Evolutionary conservation across 495 filamentous ascomycete species (phyloP).

Genomic region (Hypoxylon fragiforme): DNA sequence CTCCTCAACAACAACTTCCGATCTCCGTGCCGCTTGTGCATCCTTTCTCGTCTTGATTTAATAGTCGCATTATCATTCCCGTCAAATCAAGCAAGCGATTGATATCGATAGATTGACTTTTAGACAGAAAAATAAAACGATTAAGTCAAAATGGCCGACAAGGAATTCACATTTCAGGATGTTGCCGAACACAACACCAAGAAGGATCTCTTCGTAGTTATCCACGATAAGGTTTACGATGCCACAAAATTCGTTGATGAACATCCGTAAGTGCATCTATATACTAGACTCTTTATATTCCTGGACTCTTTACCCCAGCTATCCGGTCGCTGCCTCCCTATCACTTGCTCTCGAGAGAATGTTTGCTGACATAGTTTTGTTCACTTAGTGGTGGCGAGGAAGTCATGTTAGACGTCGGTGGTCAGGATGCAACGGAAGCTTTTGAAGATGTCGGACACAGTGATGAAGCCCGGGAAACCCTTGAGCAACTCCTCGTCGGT

Average conservation of each 20-base stretch:
- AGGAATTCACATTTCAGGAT: constrained; percentile 82
- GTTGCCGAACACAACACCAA: constrained; percentile 87
- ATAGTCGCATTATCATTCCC: not conserved
- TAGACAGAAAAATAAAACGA: constrained; percentile 6
- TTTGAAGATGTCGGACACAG: constrained; percentile 99
- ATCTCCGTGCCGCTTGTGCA: constrained; percentile 8
- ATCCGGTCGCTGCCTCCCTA: not conserved
- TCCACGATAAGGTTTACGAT: constrained; percentile 98
- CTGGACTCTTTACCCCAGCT: not conserved
- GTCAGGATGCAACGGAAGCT: constrained; percentile 95
- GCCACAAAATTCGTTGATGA: constrained; percentile 88
- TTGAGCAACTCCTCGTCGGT: constrained; percentile 77
- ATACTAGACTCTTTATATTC: not conserved
- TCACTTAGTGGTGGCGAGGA: constrained; percentile 88
- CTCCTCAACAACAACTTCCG: constrained; percentile 10
- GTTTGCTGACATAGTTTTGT: constrained; percentile 19
- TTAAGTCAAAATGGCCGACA: constrained; percentile 64
- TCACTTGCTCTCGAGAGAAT: too few relatives aligned
- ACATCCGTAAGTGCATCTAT: constrained; percentile 82
- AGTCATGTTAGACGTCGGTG: constrained; percentile 92
- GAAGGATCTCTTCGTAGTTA: constrained; percentile 90
- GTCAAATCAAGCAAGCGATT: constrained; percentile 11
- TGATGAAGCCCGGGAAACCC: constrained; percentile 95
- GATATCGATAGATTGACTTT: constrained; percentile 14
- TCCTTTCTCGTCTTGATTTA: constrained; percentile 5